Conservation (phyloP, 2,329 filamentous ascomycete genomes). For the Clarireedia monteithiana region DNA sequence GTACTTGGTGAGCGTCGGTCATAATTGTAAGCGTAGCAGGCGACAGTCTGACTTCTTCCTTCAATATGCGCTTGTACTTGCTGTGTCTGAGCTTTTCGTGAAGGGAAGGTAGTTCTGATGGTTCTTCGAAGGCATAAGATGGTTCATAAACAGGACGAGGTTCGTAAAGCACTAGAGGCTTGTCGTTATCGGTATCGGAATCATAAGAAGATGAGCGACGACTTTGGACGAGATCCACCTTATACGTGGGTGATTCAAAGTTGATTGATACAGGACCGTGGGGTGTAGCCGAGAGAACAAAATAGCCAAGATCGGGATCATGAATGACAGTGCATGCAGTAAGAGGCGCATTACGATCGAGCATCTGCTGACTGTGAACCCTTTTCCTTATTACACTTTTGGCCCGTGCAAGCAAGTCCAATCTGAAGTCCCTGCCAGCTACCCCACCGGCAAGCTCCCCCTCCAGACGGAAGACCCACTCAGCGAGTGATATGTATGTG, state of each 20-base stretch:
- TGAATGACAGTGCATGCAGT: constrained; percentile 46
- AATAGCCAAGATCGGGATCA: constrained; percentile 57
- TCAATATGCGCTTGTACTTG: constrained; percentile 52
- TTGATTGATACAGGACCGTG: constrained; percentile 50
- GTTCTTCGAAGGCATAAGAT: constrained; percentile 50
- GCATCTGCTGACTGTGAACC: constrained; percentile 45
- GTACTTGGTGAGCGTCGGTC: constrained; percentile 63
- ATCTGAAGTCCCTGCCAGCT: constrained; percentile 52
- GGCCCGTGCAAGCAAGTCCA: constrained; percentile 51
- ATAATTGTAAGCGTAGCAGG: constrained; percentile 64
- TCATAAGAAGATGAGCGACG: constrained; percentile 37
- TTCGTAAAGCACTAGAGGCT: constrained; percentile 47
- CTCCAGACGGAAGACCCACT: constrained; percentile 58
- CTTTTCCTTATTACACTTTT: constrained; percentile 49
- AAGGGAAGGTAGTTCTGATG: constrained; percentile 47
- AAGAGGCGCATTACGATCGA: constrained; percentile 38
- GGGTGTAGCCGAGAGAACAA: constrained; percentile 51
- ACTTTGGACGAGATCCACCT: constrained; percentile 36
- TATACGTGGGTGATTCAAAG: constrained; percentile 52
- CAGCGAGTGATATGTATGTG: constrained; percentile 49
- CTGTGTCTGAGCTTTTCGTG: constrained; percentile 51
- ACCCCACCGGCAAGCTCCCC: constrained; percentile 50
- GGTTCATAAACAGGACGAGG: constrained; percentile 61
- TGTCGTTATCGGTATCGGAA: constrained; percentile 32
- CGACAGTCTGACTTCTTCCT: constrained; percentile 62